These are phyloP conservation scores for Glycyrrhiza uralensis DNA, from an alignment of 306 rosid genomes.

Conservation along the genomic window DNA sequence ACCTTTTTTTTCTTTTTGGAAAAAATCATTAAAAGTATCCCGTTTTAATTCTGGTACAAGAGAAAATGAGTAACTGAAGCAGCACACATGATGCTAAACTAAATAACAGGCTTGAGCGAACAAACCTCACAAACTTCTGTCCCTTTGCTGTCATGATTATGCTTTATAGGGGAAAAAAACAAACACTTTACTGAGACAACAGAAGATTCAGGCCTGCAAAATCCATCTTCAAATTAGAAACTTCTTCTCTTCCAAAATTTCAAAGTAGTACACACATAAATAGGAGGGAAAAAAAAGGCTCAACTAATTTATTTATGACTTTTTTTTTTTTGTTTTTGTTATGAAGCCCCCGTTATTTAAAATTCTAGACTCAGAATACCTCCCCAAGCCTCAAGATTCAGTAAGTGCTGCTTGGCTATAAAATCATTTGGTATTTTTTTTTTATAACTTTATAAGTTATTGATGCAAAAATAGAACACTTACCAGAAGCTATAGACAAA, in stretches of 20 bases:
- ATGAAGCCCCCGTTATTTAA: not conserved
- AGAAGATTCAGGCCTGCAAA: slow-evolving; percentile 25
- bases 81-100: not conserved
- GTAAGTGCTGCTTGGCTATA: not conserved
- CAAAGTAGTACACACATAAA: not conserved
- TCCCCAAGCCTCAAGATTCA: not conserved
- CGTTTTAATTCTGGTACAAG: not conserved
- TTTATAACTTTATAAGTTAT: not conserved
- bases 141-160: slow-evolving; percentile 39
- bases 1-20: too few relatives aligned
- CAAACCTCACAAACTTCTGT: slow-evolving; percentile 64
- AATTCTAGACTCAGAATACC: not conserved
- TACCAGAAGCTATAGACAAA: not conserved
- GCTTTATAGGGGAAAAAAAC: not conserved
- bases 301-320: not conserved
- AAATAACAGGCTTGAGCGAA: not conserved
- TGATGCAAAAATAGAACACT: not conserved
- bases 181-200: not conserved
- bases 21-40: not conserved
- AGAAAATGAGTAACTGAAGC: not conserved
- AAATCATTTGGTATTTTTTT: not conserved
- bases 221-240: slow-evolving; percentile 9
- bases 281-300: not conserved
- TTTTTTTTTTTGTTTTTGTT: not conserved
- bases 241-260: not conserved